Base-by-base conservation (phyloP, 148 eudicot species). In the Simmondsia chinensis region DNA sequence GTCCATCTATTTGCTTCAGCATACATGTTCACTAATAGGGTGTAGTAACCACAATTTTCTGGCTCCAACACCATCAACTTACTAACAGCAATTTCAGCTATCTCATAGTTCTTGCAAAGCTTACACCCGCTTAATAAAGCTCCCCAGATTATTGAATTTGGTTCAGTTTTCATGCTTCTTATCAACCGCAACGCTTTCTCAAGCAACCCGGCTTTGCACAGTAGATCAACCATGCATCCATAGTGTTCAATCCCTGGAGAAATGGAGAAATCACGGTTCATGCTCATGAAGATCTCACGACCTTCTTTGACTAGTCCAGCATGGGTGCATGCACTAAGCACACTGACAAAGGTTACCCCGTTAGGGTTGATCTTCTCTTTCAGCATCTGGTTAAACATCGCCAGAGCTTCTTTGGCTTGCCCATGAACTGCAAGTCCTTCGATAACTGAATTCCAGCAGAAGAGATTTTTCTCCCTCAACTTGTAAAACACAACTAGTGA, bases 341-440 rank as follows among this genome's bases (percentile, higher is more conserved):
- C 48, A 23, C 75, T 60, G 24, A 70, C 36, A 34, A 70, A 70
- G 29, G 71, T 70, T 23, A 70, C 52, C 9, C 56, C 59, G 31
- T 70, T 60, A 19, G 75, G 71, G 24, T 39, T 59, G 18, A 65
- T 30, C 22, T 56, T 56, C 18, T 46, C 55, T 33, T 23, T 43
- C 4, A 54, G 21, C 75, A 70, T 70, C 34, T 32, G 41, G 23
- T 35, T 18, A 56, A 60, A 65, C 66, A 64, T 64, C 37, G 46
- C 54, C 16, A 70, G 24, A n/a, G 75, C 67, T 33, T 64, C 48
- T 43, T 46, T 64, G 25, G 63, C 71, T 29, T 56, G 20, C 22
- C 75, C 70, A 30, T 70, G 75, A 29, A 69, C 59, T 8, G 71
- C 66, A 40, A 65, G 71, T 28, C 70, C 75, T 22, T 60, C 75